Base-by-base conservation (phyloP, 1,284 basidiomycete species). In the Moesziomyces globuligerus region DNA sequence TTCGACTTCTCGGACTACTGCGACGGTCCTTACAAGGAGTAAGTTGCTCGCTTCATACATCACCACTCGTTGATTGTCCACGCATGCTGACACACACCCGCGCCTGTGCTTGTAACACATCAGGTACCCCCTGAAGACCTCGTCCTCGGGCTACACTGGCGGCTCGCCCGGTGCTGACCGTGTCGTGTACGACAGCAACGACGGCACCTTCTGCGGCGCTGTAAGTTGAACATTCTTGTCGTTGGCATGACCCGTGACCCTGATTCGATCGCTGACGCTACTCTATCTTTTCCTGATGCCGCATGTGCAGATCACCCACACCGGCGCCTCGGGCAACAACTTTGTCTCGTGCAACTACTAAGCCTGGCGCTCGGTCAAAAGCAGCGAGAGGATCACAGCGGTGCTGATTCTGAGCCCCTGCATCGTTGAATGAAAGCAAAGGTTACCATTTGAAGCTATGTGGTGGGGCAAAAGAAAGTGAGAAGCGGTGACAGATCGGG, bases 81-180 rank as follows among this genome's bases (percentile, higher is more conserved):
- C 36, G 11, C 47, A 43, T 37, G 26, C 36, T 21, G 36, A 34
- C 25, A 11, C 7, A 6, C 5, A 15, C 4, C 23, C 36, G 10
- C 17, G 4, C 10, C 17, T 13, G 13, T 15, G 15, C 32, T 34
- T 17, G 32, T 15, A 13, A 17, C 11, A 17, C 32, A 4, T 13
- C 17, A 23, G 15, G 18, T 66, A 57, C 50, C 64, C 65, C 8
- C 47, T 64, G 8, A 52, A 44, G 51, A 29, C 38, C 4, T 34
- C 39, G 2, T 47, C 51, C 4, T 37, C 37, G 2, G 58, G 61
- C 41, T 71, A 67, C 72, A 62, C 72, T 20, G 67, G 71, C 21
- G 74, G 74, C 34, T 74, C 72, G 49, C 74, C 74, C 23, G 74
- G 74, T 20, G 52, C 74, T 13, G 72, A 76, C 61, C 72, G 74